A percentile compares a stretch with the other conserved stretches of the same genome.
Conservation (phyloP, 2,329 filamentous ascomycete genomes). For the Stagonosporopsis cucurbitacearum region DNA sequence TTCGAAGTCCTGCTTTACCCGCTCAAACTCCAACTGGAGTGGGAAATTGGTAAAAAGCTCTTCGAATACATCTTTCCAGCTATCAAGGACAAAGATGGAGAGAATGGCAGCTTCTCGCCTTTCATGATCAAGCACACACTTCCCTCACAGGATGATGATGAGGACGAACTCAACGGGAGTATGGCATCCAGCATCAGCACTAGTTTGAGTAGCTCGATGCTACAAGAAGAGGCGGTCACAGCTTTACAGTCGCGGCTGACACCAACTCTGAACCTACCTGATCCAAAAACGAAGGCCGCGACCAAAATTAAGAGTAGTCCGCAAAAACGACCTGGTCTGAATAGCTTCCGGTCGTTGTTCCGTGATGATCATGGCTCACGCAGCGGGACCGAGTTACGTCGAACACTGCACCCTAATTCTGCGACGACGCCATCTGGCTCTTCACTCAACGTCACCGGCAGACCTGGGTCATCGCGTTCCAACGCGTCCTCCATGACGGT, state of each 20-base stretch:
- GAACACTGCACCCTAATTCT: conserved; percentile 40
- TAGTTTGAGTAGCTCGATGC: conserved; percentile 28
- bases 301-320: conserved; percentile 28
- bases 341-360: conserved; percentile 46
- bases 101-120: conserved; percentile 65
- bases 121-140: conserved; percentile 64
- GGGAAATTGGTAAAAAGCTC: conserved; percentile 87
- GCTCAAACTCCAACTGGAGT: conserved; percentile 90
- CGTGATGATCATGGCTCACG: conserved; percentile 39
- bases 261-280: conserved; percentile 72
- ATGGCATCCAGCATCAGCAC: conserved; percentile 23
- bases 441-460: conserved; percentile 25
- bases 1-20: conserved; percentile 95
- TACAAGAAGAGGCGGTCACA: conserved; percentile 61
- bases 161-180: conserved; percentile 52
- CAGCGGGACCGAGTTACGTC: conserved; percentile 40
- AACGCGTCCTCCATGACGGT: conserved; percentile 31
- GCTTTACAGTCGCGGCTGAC: conserved; percentile 82
- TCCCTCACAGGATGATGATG: conserved; percentile 56
- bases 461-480: conserved; percentile 41
- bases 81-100: conserved; percentile 60
- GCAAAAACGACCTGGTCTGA: conserved; percentile 36
- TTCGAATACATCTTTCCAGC: conserved; percentile 98
- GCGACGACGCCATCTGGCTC: conserved; percentile 24
- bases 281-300: conserved; percentile 50